Evolutionary conservation across 139 green algal species (phyloP), one percentile per base, ranked within the genome.

Genomic region (Chlorella vulgaris): DNA sequence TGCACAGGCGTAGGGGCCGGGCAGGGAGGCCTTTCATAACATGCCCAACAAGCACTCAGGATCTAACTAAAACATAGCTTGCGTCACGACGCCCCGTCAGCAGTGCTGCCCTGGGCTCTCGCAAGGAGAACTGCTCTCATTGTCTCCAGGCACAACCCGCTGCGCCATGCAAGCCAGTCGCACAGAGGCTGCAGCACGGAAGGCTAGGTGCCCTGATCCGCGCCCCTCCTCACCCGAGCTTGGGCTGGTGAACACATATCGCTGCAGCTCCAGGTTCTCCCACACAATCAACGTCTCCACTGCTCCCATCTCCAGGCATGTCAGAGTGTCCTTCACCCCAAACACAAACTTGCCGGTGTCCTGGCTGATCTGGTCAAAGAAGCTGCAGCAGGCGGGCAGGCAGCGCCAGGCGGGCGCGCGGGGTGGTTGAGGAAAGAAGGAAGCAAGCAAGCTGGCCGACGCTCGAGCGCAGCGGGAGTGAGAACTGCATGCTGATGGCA

Each of bases 251-350:
- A 98, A 88, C 40, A 91, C 91, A 78, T 95, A 96, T 29, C 96
- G 89, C 42, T 89, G 83, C 26, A 93, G 70, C 28, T 94, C 90
- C 21, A 99, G 87, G 76, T 95, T 91, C 88, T 99, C 97, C 96
- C 94, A 99, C 82, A 99, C 95, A 18, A 99, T 95, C 2, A 99
- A 92, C 18, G 92, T 99, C 89, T 99, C 97, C 75, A 99, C 95
- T 15, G 97, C 97, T n/a, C 97, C 97, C 97, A 99, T 99, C 75
- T 99, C 97, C 82, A 99, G 85, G 82, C 94, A 98, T 33, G 88
- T 85, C 80, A 99, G 89, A 36, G 97, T 99, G 89, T 99, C 97
- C 58, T 94, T 89, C 36, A 97, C 85, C 8, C 94, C 92, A 86
- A 98, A 99, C 69, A 96, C 91, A 85, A 94, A 98, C 85, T 98